Evolutionary conservation across 108 stramenopile genomes (phyloP), one percentile per base, ranked within the genome.

Genomic region (Pseudonitzschia multiseries): DNA sequence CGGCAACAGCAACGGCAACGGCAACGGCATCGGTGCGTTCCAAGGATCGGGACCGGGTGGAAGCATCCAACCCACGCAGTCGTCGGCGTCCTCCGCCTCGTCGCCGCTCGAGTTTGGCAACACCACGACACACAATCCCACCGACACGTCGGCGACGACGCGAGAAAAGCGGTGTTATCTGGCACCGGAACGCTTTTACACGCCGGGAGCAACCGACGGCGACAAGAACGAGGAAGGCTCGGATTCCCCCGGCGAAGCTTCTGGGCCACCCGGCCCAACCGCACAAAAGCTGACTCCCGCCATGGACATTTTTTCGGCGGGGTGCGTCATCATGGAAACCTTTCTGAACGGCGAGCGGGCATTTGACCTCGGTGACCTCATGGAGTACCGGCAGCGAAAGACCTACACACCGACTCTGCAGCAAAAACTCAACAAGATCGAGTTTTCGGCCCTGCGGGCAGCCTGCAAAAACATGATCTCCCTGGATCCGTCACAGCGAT

Each of bases 251-350:
- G 26, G 54, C 44, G 20, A 31, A 14, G 28, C 50, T 2, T 51
- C 57, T 24, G 20, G 41, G 41, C 53, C 28, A 57, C 66, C 71
- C 33, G 46, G 42, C 18, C 31, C 44, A 20, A 32, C 33, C 41
- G 32, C 61, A 5, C 79, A 22, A 67, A 61, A 73, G 26, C 83
- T 96, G 1, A 90, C 86, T 29, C 85, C 91, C 31, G 93, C 94
- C 46, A 97, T 96, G 96, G 99, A 99, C 82, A 88, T 98, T 13
- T 99, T 99, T 77, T 94, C 96, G n/a, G 74, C 89, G 12, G 99
- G 99, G 10, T 99, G 99, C 73, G 89, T 96, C 33, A 82, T 98
- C 41, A 91, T 96, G 56, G 97, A 98, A 86, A 84, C 96, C 4
- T 96, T 91, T 71, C 74, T 97, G 59, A 97, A 95, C 81, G 98